Base-by-base conservation (phyloP, 2,329 filamentous ascomycete genomes). In the Xylariaceae sp. region DNA sequence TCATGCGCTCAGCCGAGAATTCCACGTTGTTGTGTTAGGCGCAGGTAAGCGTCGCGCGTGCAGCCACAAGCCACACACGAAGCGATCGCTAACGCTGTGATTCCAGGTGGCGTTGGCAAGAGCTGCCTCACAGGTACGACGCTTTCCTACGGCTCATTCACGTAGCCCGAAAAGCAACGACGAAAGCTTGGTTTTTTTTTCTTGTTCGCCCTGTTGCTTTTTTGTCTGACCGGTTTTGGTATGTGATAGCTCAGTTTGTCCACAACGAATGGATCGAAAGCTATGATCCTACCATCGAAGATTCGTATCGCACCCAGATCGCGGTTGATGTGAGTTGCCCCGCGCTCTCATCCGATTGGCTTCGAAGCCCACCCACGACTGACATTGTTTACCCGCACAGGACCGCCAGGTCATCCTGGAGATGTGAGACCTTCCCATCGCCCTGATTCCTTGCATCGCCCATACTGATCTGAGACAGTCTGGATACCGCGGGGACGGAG, bases 241-340 rank as follows among this genome's bases (percentile, higher is more conserved):
- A 9, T 52, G 44, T 54, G 51, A 57, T 58, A 89, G 89, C 89
- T 57, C 89, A 95, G 73, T 95, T 94, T 59, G 89, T 95, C 39
- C 88, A 93, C 65, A 90, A 93, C 68, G 85, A 94, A 56, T 94
- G 89, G 87, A 91, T 95, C 61, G 89, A 95, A 65, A 87, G 81
- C 63, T 88, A 88, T 66, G 84, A 88, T 62, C 84, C 84, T 13
- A 88, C 84, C 15, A 88, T 88, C 54, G 84, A 88, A 61, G 84
- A 88, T 63, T 85, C 84, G 22, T 88, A 88, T 61, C 76, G 84
- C 47, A 86, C 83, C 47, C 82, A 86, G 52, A 73, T 86, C 34
- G 74, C 89, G 54, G 87, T 95, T 48, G 89, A 95, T 74, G 89
- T 93, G 70, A 74, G 87, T 78, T 40, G 43, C 22, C 36, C 22